Percentiles rank a stretch among this genome's conserved stretches.
phyloP scores from a whole-genome alignment of 2,329 filamentous ascomycete species.

The Bisporella sp. region DNA sequence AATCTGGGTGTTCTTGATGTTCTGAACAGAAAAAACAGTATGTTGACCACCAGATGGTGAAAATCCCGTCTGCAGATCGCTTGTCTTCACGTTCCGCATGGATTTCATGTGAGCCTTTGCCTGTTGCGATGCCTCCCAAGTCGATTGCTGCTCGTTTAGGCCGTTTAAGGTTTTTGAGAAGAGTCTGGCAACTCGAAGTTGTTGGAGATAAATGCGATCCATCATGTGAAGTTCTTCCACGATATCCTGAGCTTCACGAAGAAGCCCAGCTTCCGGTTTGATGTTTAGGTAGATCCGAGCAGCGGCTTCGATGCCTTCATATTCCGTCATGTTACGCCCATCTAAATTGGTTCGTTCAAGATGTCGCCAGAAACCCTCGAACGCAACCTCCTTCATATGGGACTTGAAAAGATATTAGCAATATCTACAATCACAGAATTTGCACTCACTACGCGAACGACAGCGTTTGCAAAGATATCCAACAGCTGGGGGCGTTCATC shows the following conservation, averaged over 20 bases:
- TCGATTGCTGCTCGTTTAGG: background rate
- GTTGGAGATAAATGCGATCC: conserved; percentile 29
- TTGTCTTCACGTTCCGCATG: no score
- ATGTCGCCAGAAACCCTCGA: conserved; percentile 30
- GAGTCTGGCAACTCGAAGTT: conserved; percentile 7
- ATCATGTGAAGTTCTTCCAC: conserved; percentile 40
- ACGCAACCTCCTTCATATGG: conserved; percentile 17
- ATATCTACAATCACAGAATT: background rate
- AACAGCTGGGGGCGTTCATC: no score
- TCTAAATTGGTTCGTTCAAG: conserved; percentile 24
- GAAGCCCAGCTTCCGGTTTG: conserved; percentile 32
- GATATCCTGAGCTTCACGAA: conserved; percentile 38
- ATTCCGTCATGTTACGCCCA: background rate
- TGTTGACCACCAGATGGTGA: no score
- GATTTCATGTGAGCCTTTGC: no score
- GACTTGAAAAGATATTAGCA: background rate
- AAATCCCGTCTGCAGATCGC: no score
- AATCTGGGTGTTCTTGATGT: no score
- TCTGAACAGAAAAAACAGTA: no score
- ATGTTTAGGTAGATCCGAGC: conserved; percentile 29
- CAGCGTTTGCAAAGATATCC: conserved; percentile 35
- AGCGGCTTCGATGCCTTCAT: background rate
- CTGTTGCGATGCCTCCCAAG: no score
- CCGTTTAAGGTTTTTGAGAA: conserved; percentile 4
- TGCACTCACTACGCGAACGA: conserved; percentile 34